Percentiles rank a stretch among this genome's conserved stretches.
These are phyloP conservation scores for Penicillium brasilianum DNA, from an alignment of 2,329 filamentous ascomycete species.

Conservation along the genomic window DNA sequence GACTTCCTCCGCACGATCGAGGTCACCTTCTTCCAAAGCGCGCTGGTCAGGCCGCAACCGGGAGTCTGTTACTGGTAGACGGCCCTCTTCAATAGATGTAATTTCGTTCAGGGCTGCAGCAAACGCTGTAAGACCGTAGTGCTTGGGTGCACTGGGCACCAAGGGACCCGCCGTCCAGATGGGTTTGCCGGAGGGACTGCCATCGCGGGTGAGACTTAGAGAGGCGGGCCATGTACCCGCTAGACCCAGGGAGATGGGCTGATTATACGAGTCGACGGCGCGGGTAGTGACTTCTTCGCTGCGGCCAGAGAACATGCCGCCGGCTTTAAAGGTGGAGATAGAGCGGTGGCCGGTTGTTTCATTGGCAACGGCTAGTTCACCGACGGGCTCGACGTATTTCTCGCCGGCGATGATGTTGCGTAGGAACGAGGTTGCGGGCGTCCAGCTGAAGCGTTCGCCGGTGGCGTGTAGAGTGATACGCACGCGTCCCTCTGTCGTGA, in stretches of 20 bases:
- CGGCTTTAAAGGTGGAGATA: constrained; percentile 87
- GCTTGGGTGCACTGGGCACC: constrained; percentile 76
- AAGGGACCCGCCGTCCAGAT: constrained; percentile 81
- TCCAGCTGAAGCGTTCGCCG: constrained; percentile 88
- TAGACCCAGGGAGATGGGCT: constrained; percentile 69
- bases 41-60: constrained; percentile 86
- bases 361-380: constrained; percentile 82
- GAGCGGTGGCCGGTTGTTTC: constrained; percentile 84
- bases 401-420: constrained; percentile 97
- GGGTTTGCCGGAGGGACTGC: constrained; percentile 65
- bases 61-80: constrained; percentile 80
- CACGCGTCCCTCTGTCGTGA: constrained; percentile 88
- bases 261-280: constrained; percentile 69
- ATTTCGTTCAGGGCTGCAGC: constrained; percentile 87
- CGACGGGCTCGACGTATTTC: constrained; percentile 95
- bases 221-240: constrained; percentile 82
- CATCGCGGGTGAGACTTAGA: constrained; percentile 69
- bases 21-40: constrained; percentile 77
- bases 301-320: constrained; percentile 95
- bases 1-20: constrained; percentile 81
- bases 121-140: constrained; percentile 88
- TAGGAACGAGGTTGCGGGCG: constrained; percentile 83
- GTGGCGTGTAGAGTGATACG: constrained; percentile 75
- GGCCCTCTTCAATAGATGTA: constrained; percentile 75
- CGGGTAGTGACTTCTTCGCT: constrained; percentile 87